Evolutionary conservation across 257 asterid species (phyloP), one percentile per base, ranked within the genome.

Genomic region (Galeopsis tetrahit): DNA sequence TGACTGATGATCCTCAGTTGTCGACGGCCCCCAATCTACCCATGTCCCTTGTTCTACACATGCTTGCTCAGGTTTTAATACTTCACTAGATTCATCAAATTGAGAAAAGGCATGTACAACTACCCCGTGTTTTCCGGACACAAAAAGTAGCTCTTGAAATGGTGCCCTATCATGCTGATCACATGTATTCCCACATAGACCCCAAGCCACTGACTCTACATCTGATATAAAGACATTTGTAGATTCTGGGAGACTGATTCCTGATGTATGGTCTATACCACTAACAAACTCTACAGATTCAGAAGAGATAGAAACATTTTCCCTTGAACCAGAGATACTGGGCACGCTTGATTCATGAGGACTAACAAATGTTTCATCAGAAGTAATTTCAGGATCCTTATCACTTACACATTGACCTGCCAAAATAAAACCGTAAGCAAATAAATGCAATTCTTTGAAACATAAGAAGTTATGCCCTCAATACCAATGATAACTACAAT

Each of bases 121-220:
- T 78, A 94, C 91, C 75, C 96, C 99, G 13, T 75, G 80, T 74
- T 73, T 83, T 53, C 96, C 97, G 6, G 86, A 82, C 70, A 94
- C 90, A 83, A 94, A 94, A 77, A 91, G 99, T 58, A 91, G 79
- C 78, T 91, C 97, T 57, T 70, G 83, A 69, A 81, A 86, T 65
- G 88, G 75, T 59, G 80, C 69, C 43, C 82, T 91, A 68, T 86
- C 91, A 40, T 71, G 83, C 84, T 80, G 89, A 75, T 83, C 86
- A 80, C 75, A 79, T 39, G 71, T 35, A 69, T 81, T 87, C 64
- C 79, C 89, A 76, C 87, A 86, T 68, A 76, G 81, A 60, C 97
- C 95, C 99, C 99, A 94, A 68, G 96, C 91, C 74, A 89, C 82
- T 43, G 97, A 89, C 76, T 85, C 81, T 68, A 94, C 93, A 79